A percentile compares a stretch with the other conserved stretches of the same genome.
Conservation (phyloP, 495 filamentous ascomycete genomes). For the Parathielavia hyrcaniae region DNA sequence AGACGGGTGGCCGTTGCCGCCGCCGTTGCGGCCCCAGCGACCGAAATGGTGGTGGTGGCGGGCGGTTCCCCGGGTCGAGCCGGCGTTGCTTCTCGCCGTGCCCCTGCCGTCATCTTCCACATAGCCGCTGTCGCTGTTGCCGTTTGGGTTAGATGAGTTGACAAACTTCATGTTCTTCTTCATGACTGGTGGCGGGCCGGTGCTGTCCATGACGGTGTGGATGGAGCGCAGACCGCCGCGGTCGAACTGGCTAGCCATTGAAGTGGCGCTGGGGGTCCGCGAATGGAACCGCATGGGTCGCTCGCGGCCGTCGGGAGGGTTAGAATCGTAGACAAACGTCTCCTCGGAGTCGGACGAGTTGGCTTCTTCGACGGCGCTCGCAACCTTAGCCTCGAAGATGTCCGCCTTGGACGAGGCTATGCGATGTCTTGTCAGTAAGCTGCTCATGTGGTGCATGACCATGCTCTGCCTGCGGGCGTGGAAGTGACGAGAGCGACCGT, state of each 20-base stretch:
- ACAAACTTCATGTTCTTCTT: slow-evolving; percentile 98
- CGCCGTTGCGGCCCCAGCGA: slow-evolving; percentile 55
- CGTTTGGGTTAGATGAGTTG: slow-evolving; percentile 65
- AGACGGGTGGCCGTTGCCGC: slow-evolving; percentile 59
- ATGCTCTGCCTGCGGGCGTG: slow-evolving; percentile 27
- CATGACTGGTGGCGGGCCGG: slow-evolving; percentile 59
- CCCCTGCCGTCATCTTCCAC: slow-evolving; percentile 58
- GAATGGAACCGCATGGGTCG: slow-evolving; percentile 85
- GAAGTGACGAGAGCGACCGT: slow-evolving; percentile 17
- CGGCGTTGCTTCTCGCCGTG: slow-evolving; percentile 51
- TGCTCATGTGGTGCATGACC: slow-evolving; percentile 36
- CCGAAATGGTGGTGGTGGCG: slow-evolving; percentile 68
- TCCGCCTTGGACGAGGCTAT: slow-evolving; percentile 91
- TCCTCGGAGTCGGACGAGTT: slow-evolving; percentile 93
- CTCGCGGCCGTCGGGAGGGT: slow-evolving; percentile 76
- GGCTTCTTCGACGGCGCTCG: slow-evolving; percentile 84
- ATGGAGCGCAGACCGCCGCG: slow-evolving; percentile 57
- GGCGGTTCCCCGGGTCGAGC: slow-evolving; percentile 58
- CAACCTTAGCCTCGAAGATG: slow-evolving; percentile 94
- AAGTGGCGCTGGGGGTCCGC: slow-evolving; percentile 89
- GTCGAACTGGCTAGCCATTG: slow-evolving; percentile 74
- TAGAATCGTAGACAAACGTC: slow-evolving; percentile 98
- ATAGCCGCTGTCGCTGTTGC: slow-evolving; percentile 50
- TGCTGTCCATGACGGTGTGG: slow-evolving; percentile 55
- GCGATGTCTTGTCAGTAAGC: slow-evolving; percentile 48